Evolutionary conservation across 805 yeast genomes (phyloP).

Genomic region (Naumovozyma baii): DNA sequence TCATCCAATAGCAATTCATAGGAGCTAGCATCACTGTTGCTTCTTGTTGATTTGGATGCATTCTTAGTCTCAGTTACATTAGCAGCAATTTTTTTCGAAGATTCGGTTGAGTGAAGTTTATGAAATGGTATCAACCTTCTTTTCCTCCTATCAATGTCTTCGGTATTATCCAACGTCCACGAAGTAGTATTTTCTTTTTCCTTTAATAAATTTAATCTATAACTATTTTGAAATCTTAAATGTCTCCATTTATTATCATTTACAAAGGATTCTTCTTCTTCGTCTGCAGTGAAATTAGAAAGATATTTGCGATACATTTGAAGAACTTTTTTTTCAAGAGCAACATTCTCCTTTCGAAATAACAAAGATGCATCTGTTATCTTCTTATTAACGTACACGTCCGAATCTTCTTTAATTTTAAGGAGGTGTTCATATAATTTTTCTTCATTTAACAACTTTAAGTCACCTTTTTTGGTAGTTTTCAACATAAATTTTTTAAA

Average conservation of each 20-base stretch:
- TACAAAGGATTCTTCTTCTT: slow-evolving; percentile 32
- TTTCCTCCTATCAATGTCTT: slow-evolving; percentile 60
- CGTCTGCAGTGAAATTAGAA: slow-evolving; percentile 53
- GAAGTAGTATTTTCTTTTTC: background rate
- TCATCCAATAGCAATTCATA: slow-evolving; percentile 40
- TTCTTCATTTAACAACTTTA: background rate
- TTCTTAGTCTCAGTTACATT: background rate
- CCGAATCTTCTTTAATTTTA: background rate
- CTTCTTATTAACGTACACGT: background rate
- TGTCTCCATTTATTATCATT: slow-evolving; percentile 40
- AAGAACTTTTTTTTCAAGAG: slow-evolving; percentile 33
- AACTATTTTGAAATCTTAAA: slow-evolving; percentile 37
- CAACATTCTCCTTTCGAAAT: slow-evolving; percentile 28
- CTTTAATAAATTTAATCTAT: slow-evolving; percentile 34
- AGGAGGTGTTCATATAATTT: background rate
- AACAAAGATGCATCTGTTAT: slow-evolving; percentile 1
- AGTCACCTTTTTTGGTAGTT: background rate
- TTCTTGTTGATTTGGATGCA: background rate
- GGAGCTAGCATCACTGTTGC: slow-evolving; percentile 12
- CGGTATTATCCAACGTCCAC: slow-evolving; percentile 57
- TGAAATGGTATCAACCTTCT: slow-evolving; percentile 47
- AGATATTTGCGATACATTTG: slow-evolving; percentile 40
- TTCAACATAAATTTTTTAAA: background rate
- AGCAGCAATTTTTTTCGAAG: background rate
- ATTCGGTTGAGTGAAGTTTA: slow-evolving; percentile 1